Percentiles rank a stretch among this genome's conserved stretches.
Evolutionary conservation across 2,329 filamentous ascomycete genomes (phyloP).

Genomic region (Aspergillus puulaauensis): DNA sequence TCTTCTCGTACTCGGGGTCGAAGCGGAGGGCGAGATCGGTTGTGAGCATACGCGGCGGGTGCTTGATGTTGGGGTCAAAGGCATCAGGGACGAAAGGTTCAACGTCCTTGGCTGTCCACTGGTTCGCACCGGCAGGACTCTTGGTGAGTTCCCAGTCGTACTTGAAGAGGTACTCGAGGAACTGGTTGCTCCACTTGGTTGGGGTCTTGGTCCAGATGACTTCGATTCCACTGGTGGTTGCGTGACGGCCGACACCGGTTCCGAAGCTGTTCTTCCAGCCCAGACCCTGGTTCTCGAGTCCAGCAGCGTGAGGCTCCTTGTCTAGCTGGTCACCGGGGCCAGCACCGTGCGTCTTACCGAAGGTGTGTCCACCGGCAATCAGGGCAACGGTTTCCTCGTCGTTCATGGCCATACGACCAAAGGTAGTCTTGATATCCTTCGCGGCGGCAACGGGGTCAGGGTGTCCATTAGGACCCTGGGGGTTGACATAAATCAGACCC

Average conservation of each 20-base stretch:
- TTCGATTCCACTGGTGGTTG: constrained; percentile 75
- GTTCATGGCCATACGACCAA: constrained; percentile 79
- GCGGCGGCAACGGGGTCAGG: constrained; percentile 70
- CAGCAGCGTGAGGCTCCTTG: constrained; percentile 64
- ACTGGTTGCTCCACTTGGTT: constrained; percentile 73
- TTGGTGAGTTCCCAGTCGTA: constrained; percentile 76
- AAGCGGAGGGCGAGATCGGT: constrained; percentile 71
- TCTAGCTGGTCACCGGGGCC: constrained; percentile 64
- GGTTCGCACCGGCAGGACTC: constrained; percentile 72
- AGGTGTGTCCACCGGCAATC: constrained; percentile 75
- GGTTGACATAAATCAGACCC: constrained; percentile 81
- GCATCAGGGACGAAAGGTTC: constrained; percentile 69
- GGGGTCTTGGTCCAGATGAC: constrained; percentile 78
- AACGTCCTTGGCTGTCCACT: constrained; percentile 72
- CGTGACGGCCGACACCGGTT: constrained; percentile 67
- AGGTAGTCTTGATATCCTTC: constrained; percentile 71
- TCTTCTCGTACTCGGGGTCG: constrained; percentile 73
- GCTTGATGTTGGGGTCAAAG: constrained; percentile 69
- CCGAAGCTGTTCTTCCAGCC: constrained; percentile 68
- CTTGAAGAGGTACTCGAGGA: constrained; percentile 73
- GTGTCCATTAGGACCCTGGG: constrained; percentile 71
- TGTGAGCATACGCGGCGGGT: constrained; percentile 73
- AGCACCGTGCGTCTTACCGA: constrained; percentile 80
- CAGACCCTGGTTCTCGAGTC: constrained; percentile 66
- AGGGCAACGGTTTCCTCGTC: constrained; percentile 79